Evolutionary conservation across 768 basidiomycete species (phyloP).

Genomic region (Russula compacta): DNA sequence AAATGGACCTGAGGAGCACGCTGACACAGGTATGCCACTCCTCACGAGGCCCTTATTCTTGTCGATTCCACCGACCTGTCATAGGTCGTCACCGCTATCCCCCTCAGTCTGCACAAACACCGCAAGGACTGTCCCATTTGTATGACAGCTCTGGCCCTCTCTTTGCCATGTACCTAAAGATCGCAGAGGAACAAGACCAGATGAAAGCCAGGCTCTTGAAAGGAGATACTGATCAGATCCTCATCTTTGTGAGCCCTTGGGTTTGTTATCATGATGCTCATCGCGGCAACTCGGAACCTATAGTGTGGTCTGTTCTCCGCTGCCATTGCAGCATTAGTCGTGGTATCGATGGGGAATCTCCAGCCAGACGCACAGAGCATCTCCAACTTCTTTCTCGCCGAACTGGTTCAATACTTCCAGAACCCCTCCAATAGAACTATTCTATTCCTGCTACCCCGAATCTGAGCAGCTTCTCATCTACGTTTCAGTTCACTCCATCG

Average conservation of each 20-base stretch:
- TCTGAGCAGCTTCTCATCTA: not conserved
- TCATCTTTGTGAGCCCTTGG: not conserved
- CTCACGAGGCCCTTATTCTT: not conserved
- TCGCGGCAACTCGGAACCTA: not conserved
- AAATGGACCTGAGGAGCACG: not conserved
- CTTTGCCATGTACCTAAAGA: not conserved
- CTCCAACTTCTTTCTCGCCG: not conserved
- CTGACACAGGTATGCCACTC: not conserved
- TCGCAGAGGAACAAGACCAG: not conserved
- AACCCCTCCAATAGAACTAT: too few species aligned
- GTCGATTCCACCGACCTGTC: too few species aligned
- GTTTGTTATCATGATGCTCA: not conserved
- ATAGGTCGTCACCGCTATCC: not conserved
- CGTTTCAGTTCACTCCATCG: not conserved
- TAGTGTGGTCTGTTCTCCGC: slow-evolving; percentile 7
- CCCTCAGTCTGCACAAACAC: not conserved
- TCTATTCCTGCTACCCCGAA: not conserved
- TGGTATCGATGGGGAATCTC: not conserved
- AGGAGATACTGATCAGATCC: not conserved
- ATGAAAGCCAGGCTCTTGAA: not conserved
- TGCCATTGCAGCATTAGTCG: not conserved
- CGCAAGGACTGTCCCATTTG: not conserved
- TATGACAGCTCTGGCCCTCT: not conserved
- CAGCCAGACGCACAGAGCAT: not conserved
- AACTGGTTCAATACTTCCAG: too few species aligned